Percentiles rank a stretch among this genome's conserved stretches.
Conservation (phyloP, 2,329 filamentous ascomycete species). For the Ilyonectria robusta region DNA sequence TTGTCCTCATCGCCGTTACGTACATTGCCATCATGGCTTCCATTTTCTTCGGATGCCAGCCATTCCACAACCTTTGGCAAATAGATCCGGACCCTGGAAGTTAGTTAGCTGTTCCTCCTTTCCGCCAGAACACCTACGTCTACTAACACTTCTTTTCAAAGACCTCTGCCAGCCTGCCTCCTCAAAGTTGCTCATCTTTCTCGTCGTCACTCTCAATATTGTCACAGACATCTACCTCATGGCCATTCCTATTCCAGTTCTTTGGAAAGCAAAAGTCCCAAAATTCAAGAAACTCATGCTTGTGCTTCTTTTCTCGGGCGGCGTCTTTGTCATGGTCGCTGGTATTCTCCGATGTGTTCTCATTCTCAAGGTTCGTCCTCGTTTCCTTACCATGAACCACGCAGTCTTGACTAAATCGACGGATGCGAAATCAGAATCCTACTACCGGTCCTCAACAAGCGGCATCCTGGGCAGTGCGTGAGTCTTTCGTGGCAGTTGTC, state of each 20-base stretch:
- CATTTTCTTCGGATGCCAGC: constrained; percentile 66
- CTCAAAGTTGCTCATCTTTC: constrained; percentile 57
- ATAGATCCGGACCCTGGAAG: constrained; percentile 69
- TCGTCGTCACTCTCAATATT: constrained; percentile 54
- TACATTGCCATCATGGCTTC: constrained; percentile 63
- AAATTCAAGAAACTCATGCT: constrained; percentile 66
- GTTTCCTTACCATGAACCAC: no score
- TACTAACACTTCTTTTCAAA: constrained; percentile 44
- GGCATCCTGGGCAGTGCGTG: constrained; percentile 55
- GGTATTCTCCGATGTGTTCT: constrained; percentile 55
- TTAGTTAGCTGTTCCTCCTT: constrained; percentile 48
- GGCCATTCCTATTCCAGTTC: constrained; percentile 62
- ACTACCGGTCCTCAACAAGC: constrained; percentile 51
- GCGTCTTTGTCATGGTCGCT: constrained; percentile 56
- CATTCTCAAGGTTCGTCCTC: constrained; percentile 39
- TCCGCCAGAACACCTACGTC: neutral
- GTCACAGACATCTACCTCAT: constrained; percentile 58
- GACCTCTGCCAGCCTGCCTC: constrained; percentile 57
- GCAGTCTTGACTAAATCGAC: no score
- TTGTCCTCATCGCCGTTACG: constrained; percentile 60
- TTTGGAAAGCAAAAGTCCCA: constrained; percentile 66
- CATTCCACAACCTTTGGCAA: constrained; percentile 69
- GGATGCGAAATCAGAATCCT: constrained; percentile 48
- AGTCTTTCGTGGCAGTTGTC: constrained; percentile 57
- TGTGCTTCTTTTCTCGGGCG: constrained; percentile 63